Percentiles rank a stretch among this genome's conserved stretches.
Evolutionary conservation across 2,329 filamentous ascomycete genomes (phyloP).

Genomic region (Colletotrichum echinochloae): DNA sequence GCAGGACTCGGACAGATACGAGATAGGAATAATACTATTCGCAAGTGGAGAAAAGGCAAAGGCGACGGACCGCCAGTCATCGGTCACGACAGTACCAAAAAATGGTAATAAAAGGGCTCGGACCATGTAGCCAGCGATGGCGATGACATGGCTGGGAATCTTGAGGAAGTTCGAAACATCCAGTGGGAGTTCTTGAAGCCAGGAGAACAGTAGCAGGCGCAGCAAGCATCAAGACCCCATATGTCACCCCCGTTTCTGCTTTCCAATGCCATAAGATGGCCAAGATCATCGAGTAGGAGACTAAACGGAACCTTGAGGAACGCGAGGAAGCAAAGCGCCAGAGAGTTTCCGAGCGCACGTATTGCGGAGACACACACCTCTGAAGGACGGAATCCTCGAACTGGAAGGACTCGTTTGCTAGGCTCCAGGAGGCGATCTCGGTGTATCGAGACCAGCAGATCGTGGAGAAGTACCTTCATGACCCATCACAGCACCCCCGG

Average conservation of each 20-base stretch:
- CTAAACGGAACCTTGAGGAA: conserved; percentile 26
- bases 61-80: neutral
- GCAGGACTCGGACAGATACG: neutral
- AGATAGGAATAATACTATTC: neutral
- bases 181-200: conserved; percentile 1
- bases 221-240: neutral
- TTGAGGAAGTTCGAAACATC: neutral
- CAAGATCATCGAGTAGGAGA: conserved; percentile 42
- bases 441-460: conserved; percentile 51
- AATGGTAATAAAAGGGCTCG: neutral
- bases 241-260: too few relatives aligned
- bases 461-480: conserved; percentile 48
- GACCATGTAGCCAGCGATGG: neutral
- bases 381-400: too few relatives aligned
- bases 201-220: neutral
- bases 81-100: neutral
- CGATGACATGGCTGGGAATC: neutral
- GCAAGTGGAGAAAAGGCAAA: neutral
- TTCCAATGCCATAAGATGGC: conserved; percentile 44
- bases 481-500: conserved; percentile 56
- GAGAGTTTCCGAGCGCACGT: neutral
- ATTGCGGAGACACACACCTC: too few relatives aligned
- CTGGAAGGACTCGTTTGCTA: too few relatives aligned
- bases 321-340: neutral
- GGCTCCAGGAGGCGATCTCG: conserved; percentile 52